Evolutionary conservation across 192 early-diverging fungal genomes (phyloP).

Genomic region (Podila clonocystis): DNA sequence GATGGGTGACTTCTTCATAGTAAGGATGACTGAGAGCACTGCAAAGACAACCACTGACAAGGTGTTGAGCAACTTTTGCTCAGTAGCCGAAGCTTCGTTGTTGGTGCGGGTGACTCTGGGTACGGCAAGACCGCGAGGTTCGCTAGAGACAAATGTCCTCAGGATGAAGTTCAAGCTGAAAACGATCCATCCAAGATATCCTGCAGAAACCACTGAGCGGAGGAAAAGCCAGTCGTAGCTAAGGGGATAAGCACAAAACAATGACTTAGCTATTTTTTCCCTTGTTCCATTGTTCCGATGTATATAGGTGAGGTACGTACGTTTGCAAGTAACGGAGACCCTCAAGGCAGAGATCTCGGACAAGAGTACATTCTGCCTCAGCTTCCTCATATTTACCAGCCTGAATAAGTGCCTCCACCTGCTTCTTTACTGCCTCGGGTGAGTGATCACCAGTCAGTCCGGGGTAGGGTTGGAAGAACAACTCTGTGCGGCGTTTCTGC

Average conservation of each 20-base stretch:
- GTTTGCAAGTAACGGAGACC: slow-evolving; percentile 96
- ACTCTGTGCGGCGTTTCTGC: slow-evolving; percentile 77
- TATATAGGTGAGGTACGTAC: slow-evolving; percentile 8
- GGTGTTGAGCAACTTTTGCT: slow-evolving; percentile 39
- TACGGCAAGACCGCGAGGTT: slow-evolving; percentile 19
- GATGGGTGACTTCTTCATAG: slow-evolving; percentile 76
- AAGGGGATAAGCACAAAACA: not conserved
- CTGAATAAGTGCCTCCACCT: slow-evolving; percentile 72
- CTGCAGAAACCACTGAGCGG: slow-evolving; percentile 81
- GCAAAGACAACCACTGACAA: slow-evolving; percentile 51
- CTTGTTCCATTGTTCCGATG: not conserved
- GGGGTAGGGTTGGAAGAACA: slow-evolving; percentile 82
- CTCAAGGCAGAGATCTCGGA: slow-evolving; percentile 75
- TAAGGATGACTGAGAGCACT: slow-evolving; percentile 68
- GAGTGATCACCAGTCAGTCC: slow-evolving; percentile 67
- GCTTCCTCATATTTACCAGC: slow-evolving; percentile 71
- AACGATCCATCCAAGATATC: slow-evolving; percentile 92
- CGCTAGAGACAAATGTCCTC: slow-evolving; percentile 65
- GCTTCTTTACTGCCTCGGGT: slow-evolving; percentile 60
- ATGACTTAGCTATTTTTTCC: not conserved
- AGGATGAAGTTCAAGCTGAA: slow-evolving; percentile 87
- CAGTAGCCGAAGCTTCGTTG: slow-evolving; percentile 14
- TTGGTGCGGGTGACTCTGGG: slow-evolving; percentile 1
- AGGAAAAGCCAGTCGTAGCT: slow-evolving; percentile 95
- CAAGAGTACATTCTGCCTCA: slow-evolving; percentile 66